A percentile compares a stretch with the other conserved stretches of the same genome.
phyloP scores from a whole-genome alignment of 2,329 filamentous ascomycete genomes.

The Diplodia seriata region DNA sequence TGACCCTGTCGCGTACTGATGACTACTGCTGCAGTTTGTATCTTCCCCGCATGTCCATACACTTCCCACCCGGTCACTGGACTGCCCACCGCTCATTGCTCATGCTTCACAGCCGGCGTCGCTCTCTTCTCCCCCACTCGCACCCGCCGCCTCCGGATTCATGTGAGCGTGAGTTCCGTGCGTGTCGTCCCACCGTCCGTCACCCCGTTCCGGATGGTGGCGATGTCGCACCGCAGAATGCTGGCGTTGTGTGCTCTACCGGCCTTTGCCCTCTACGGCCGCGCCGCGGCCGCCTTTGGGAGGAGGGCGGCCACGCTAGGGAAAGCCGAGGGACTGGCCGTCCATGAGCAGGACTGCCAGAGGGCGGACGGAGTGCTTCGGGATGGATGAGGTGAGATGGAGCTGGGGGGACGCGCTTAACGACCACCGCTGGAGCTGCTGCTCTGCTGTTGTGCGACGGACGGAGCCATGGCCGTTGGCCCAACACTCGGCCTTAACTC shows the following conservation, averaged over 20 bases:
- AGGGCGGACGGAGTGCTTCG: neutral
- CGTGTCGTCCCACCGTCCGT: constrained; percentile 14
- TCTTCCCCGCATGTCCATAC: neutral
- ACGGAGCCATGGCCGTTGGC: neutral
- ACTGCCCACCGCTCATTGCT: constrained; percentile 5
- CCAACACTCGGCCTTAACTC: neutral
- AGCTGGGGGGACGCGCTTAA: neutral
- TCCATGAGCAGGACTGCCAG: neutral
- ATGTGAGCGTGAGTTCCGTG: constrained; percentile 12
- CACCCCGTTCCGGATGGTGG: constrained; percentile 9
- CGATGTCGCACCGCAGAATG: constrained; percentile 16
- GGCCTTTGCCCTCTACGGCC: neutral
- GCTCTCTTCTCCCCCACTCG: neutral
- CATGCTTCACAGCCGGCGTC: constrained; percentile 1
- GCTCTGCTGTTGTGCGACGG: constrained; percentile 6
- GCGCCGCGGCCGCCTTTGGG: neutral
- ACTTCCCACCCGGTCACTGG: constrained; percentile 1
- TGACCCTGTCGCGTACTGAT: neutral
- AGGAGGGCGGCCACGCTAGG: constrained; percentile 1
- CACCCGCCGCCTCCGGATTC: constrained; percentile 1
- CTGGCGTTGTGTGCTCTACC: neutral
- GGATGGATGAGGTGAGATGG: constrained; percentile 4
- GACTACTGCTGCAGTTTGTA: neutral
- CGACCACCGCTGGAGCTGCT: neutral
- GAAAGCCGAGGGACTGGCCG: neutral